A percentile compares a stretch with the other conserved stretches of the same genome.
phyloP scores from a whole-genome alignment of 2,329 filamentous ascomycete genomes.

The Talaromyces verruculosus region DNA sequence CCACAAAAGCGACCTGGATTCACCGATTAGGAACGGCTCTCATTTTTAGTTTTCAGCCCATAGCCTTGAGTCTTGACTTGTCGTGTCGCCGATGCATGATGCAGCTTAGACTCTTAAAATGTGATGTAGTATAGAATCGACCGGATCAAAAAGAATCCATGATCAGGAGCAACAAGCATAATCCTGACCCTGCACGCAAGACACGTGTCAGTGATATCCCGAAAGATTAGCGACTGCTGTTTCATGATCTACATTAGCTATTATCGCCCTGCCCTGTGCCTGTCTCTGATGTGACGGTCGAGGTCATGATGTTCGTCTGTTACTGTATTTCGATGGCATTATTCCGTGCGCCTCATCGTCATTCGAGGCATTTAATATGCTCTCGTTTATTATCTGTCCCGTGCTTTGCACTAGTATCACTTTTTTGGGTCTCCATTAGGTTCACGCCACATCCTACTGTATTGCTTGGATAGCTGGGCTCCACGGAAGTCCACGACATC shows the following conservation, averaged over 20 bases:
- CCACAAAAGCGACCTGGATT: background rate
- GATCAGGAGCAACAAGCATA: constrained; percentile 8
- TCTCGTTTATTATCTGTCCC: background rate
- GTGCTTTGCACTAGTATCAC: background rate
- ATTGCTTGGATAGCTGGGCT: background rate
- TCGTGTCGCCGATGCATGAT: background rate
- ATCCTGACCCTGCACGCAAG: background rate
- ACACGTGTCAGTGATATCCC: background rate
- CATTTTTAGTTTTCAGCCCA: background rate
- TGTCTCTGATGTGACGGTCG: background rate
- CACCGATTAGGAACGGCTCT: background rate
- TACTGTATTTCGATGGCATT: background rate
- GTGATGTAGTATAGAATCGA: background rate
- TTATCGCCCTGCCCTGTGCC: background rate
- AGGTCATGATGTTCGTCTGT: background rate
- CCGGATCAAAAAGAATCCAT: background rate
- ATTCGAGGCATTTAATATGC: background rate
- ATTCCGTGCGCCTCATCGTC: background rate
- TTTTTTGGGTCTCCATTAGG: background rate
- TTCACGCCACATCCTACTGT: background rate
- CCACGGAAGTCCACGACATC: background rate
- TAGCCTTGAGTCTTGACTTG: background rate
- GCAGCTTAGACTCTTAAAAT: background rate
- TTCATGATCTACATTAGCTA: background rate
- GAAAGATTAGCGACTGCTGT: background rate